These are phyloP conservation scores for Rossbeevera mucosa DNA, from an alignment of 768 basidiomycete genomes.

Conservation along the genomic window DNA sequence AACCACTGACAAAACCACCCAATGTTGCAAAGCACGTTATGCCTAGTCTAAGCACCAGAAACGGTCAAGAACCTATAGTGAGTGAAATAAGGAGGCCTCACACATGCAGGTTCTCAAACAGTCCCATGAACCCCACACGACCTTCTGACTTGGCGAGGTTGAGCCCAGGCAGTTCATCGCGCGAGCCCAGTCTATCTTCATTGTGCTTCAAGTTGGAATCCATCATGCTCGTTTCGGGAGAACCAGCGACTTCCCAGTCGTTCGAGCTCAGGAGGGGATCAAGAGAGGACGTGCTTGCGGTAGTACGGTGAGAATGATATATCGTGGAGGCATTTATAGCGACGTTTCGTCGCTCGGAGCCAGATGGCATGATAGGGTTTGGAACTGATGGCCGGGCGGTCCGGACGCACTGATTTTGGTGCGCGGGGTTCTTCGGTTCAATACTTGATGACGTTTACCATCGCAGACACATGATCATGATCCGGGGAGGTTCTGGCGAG, in stretches of 20 bases:
- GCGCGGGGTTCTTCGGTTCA: background rate
- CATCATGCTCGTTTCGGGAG: conserved; percentile 9
- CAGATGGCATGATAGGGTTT: background rate
- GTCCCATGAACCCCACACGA: conserved; percentile 20
- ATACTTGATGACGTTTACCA: background rate
- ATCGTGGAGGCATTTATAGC: conserved; percentile 13
- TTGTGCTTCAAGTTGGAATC: background rate
- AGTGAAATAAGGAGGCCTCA: conserved; percentile 5
- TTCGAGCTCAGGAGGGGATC: conserved; percentile 3
- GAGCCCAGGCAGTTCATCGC: conserved; percentile 5
- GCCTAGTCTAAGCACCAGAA: conserved; percentile 23
- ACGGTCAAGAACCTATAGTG: background rate
- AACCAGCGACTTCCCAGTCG: conserved; percentile 5
- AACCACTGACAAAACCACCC: conserved; percentile 29
- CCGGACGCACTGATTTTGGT: background rate
- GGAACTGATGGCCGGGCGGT: background rate
- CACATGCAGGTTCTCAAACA: conserved; percentile 29
- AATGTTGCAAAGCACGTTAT: conserved; percentile 30
- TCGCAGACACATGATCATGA: background rate
- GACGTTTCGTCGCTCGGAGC: background rate
- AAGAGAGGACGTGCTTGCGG: conserved; percentile 14
- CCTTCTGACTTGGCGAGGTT: conserved; percentile 18
- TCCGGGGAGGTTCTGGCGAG: background rate
- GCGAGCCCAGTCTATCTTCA: background rate
- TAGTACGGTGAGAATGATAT: background rate